A percentile compares a stretch with the other conserved stretches of the same genome.
Conservation (phyloP, 371 early-diverging fungal species). For the Parasitella parasitica region DNA sequence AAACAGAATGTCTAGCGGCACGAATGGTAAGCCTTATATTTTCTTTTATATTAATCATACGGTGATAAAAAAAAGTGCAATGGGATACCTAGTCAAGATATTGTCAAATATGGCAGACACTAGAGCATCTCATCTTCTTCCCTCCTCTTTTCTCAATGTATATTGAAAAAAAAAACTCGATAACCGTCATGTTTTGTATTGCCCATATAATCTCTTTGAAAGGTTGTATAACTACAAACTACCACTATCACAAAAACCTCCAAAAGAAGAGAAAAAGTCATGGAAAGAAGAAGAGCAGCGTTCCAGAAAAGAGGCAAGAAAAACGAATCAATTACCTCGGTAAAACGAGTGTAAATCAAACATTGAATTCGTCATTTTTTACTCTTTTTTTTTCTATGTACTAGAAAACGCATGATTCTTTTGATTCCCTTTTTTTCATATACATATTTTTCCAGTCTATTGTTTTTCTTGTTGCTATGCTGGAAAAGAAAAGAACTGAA, state of each 20-base stretch:
- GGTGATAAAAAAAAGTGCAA: background rate
- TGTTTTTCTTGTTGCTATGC: background rate
- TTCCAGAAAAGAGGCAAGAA: background rate
- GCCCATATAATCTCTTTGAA: background rate
- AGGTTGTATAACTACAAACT: no score
- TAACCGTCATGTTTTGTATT: background rate
- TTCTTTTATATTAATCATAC: background rate
- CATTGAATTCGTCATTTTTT: background rate
- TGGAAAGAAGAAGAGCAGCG: background rate
- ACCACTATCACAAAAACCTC: background rate
- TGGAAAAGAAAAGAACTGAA: background rate
- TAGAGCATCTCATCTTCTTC: background rate
- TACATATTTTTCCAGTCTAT: background rate
- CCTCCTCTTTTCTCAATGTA: background rate
- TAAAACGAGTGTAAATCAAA: background rate
- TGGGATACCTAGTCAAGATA: background rate
- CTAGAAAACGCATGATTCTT: background rate
- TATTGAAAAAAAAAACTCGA: background rate
- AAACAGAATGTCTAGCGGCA: conserved; percentile 1
- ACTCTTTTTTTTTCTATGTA: background rate
- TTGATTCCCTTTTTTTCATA: background rate
- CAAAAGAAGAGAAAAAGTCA: background rate
- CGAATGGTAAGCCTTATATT: conserved; percentile 11
- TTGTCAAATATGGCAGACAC: background rate
- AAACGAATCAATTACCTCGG: background rate